These are phyloP conservation scores for Berberis thunbergii DNA, from an alignment of 164 flowering plant genomes.

Conservation along the genomic window DNA sequence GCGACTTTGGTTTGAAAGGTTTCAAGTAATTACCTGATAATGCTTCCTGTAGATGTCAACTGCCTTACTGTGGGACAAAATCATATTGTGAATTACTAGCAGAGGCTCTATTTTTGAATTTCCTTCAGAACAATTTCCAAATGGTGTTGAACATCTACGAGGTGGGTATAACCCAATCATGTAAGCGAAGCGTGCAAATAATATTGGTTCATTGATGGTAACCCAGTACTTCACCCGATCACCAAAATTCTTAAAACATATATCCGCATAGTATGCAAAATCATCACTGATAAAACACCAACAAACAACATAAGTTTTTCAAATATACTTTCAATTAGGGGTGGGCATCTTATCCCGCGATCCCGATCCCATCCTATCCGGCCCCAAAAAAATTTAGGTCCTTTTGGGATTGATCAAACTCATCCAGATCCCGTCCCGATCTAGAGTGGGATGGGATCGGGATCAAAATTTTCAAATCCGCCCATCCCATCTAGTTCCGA, in stretches of 20 bases:
- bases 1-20: too few species aligned
- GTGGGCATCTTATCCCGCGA: neutral
- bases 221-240: constrained; percentile 46
- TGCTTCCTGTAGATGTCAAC: constrained; percentile 22
- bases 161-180: constrained; percentile 29
- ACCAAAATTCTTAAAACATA: constrained; percentile 38
- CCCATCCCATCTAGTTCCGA: too few species aligned
- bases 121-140: constrained; percentile 39
- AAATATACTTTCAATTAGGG: neutral
- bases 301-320: neutral
- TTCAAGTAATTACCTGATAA: constrained; percentile 17
- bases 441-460: too few species aligned
- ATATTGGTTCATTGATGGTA: constrained; percentile 47
- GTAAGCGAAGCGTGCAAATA: constrained; percentile 17
- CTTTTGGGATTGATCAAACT: too few species aligned
- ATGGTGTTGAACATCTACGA: constrained; percentile 41
- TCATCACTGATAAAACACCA: constrained; percentile 2
- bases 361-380: too few species aligned
- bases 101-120: constrained; percentile 40
- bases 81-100: constrained; percentile 34
- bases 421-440: too few species aligned
- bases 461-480: too few species aligned
- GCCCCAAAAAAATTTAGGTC: too few species aligned
- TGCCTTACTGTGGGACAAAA: constrained; percentile 40
- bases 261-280: constrained; percentile 16